Base-by-base conservation (phyloP, 2,329 filamentous ascomycete genomes). In the Penicillium sp. region DNA sequence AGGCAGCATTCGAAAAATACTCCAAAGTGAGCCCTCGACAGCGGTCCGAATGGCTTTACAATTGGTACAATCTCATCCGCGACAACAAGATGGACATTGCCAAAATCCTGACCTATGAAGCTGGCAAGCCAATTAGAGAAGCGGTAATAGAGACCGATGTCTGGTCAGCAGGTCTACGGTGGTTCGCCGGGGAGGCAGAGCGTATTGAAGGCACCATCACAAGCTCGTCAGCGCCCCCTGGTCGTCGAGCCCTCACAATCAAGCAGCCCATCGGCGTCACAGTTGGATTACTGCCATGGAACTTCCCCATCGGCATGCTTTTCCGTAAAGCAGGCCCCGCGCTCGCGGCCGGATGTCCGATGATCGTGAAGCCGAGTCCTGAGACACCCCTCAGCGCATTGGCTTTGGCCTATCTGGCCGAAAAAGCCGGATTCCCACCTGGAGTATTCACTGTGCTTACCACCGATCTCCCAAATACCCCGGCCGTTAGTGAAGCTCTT, bases 231-330 rank as follows among this genome's bases (percentile, higher is more conserved):
- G 77, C 88, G 1, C 79, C 87, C 0, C 86, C 84, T 4, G 92
- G 93, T 72, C 55, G 55, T 30, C 81, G 90, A 54, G 83, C 94
- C 18, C 83, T 87, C 63, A 94, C 89, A 0, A 75, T 90, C 68
- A 91, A 90, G 74, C 88, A 96, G 73, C 90, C 91, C 0, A 84
- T 96, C 16, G 91, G 90, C 53, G 90, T 95, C 14, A 90, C 87
- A 66, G 90, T 87, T 2, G 77, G 94, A 51, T 90, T 95, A 61
- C 91, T 90, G 9, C 91, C 91, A 71, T 94, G 90, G 91, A 95
- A 96, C 75, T 95, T 95, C 66, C 88, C 88, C 12, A 84, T 86
- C 2, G 87, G 87, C 50, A 90, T 90, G 87, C 84, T 90, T 62
- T 63, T 69, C 30, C 62, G 70, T 9, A 72, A 73, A 48, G 65